Evolutionary conservation across 75 land plant species (phyloP).

Genomic region (Picea sitchensis): DNA sequence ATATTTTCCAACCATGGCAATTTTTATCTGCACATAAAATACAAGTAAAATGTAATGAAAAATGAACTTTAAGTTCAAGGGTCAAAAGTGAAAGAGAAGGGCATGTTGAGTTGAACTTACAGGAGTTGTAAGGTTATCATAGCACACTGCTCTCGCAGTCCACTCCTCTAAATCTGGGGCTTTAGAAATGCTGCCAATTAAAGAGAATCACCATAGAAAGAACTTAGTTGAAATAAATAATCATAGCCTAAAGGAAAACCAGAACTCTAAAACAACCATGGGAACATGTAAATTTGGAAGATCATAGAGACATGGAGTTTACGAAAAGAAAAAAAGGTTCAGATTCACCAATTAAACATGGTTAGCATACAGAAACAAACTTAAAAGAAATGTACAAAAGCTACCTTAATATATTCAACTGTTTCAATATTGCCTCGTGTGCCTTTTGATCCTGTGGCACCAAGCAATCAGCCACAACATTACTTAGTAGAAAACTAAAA

Average conservation of each 20-base stretch:
- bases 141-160: constrained; percentile 71
- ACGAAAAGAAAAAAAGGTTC: neutral
- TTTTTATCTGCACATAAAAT: constrained; percentile 63
- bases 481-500: neutral
- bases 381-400: constrained; percentile 6
- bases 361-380: neutral
- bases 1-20: constrained; percentile 99
- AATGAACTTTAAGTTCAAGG: neutral
- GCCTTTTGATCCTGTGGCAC: constrained; percentile 72
- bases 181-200: constrained; percentile 40
- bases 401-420: constrained; percentile 51
- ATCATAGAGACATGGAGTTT: neutral
- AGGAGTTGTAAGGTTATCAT: constrained; percentile 64
- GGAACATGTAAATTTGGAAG: neutral
- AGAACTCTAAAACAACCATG: neutral
- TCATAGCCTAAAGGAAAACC: neutral
- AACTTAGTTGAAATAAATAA: neutral
- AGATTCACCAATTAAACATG: neutral
- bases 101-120: constrained; percentile 29
- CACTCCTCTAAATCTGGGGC: constrained; percentile 69
- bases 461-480: neutral
- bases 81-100: neutral
- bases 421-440: constrained; percentile 65
- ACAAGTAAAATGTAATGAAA: neutral
- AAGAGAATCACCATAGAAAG: neutral